These are phyloP conservation scores for Amanita subjunquillea DNA, from an alignment of 768 basidiomycete species.

Conservation along the genomic window DNA sequence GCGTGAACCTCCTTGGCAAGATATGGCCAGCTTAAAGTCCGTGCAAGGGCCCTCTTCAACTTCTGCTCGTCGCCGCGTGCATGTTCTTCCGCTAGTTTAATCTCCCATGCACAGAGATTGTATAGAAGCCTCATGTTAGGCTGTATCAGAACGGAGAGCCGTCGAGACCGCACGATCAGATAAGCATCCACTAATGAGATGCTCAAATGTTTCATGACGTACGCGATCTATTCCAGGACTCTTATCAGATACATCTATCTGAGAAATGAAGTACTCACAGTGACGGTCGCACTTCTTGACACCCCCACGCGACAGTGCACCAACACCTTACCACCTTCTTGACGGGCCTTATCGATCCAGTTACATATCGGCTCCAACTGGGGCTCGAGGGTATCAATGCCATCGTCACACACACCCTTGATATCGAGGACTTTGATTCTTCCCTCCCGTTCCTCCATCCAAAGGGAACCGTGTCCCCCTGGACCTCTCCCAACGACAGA, in stretches of 20 bases:
- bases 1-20: slow-evolving; percentile 78
- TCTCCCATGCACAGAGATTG: slow-evolving; percentile 92
- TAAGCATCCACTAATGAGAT: slow-evolving; percentile 90
- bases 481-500: slow-evolving; percentile 34
- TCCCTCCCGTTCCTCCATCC: slow-evolving; percentile 82
- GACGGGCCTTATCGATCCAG: slow-evolving; percentile 85
- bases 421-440: slow-evolving; percentile 88
- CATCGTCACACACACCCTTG: slow-evolving; percentile 90
- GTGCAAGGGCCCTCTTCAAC: slow-evolving; percentile 49
- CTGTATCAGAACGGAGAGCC: slow-evolving; percentile 86
- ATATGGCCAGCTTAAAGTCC: slow-evolving; percentile 76
- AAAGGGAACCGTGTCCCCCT: slow-evolving; percentile 62
- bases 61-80: slow-evolving; percentile 33
- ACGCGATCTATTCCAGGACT: slow-evolving; percentile 60
- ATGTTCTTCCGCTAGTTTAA: slow-evolving; percentile 74
- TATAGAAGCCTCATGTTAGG: slow-evolving; percentile 95
- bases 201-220: slow-evolving; percentile 88
- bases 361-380: slow-evolving; percentile 82
- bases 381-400: slow-evolving; percentile 88
- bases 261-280: slow-evolving; percentile 35
- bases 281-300: slow-evolving; percentile 86
- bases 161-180: slow-evolving; percentile 80
- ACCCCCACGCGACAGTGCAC: slow-evolving; percentile 99
- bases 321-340: slow-evolving; percentile 79
- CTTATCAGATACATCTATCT: not conserved